Evolutionary conservation across 352 stramenopile genomes (phyloP).

Genomic region (Phytophthora aleatoria): DNA sequence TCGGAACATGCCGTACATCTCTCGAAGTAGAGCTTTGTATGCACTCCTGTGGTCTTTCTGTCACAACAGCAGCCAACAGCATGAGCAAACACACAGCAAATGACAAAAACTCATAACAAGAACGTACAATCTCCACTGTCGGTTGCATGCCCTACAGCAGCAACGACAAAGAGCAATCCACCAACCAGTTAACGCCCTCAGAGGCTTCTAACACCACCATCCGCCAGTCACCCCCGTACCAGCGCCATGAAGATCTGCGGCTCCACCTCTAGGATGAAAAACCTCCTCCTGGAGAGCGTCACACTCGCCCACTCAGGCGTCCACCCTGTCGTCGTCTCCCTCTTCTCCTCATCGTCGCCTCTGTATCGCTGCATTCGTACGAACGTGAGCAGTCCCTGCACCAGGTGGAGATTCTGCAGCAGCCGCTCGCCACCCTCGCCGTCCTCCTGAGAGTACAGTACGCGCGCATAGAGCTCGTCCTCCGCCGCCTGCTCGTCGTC

Average conservation of each 20-base stretch:
- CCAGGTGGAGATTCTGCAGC: conserved; percentile 51
- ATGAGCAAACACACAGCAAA: not conserved
- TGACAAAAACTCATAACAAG: not conserved
- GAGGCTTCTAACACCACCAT: not conserved
- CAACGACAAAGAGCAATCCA: conserved; percentile 2
- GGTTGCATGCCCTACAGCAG: conserved; percentile 33
- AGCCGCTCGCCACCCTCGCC: conserved; percentile 5
- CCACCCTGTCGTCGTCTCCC: not conserved
- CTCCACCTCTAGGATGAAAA: conserved; percentile 63
- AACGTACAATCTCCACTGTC: conserved; percentile 40
- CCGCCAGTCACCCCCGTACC: conserved; percentile 23
- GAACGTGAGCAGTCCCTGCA: conserved; percentile 62
- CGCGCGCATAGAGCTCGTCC: conserved; percentile 49
- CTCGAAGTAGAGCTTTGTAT: conserved; percentile 44
- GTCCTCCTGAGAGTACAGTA: conserved; percentile 42
- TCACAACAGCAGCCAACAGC: conserved; percentile 7
- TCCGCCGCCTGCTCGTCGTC: conserved; percentile 71
- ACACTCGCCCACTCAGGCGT: conserved; percentile 49
- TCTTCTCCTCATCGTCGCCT: not conserved
- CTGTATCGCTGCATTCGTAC: conserved; percentile 39
- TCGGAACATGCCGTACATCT: conserved; percentile 57
- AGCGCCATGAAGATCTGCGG: conserved; percentile 65
- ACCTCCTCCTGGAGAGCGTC: conserved; percentile 40
- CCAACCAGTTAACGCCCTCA: not conserved
- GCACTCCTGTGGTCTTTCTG: conserved; percentile 44